A percentile compares a stretch with the other conserved stretches of the same genome.
Evolutionary conservation across 257 asterid genomes (phyloP).

Genomic region (Fraxinus americana): DNA sequence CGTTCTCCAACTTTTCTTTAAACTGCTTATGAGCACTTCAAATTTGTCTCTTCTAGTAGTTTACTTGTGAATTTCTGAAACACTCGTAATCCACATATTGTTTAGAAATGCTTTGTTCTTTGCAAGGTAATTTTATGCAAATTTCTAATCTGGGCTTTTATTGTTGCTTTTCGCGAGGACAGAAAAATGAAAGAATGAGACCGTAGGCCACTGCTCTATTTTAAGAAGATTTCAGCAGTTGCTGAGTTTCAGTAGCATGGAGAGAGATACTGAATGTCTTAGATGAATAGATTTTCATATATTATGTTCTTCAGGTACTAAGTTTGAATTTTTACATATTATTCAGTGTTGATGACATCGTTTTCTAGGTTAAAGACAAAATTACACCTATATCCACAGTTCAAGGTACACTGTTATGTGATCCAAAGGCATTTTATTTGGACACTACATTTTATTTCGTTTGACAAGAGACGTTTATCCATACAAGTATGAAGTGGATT

Average conservation of each 20-base stretch:
- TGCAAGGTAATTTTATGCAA: not conserved
- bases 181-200: not conserved
- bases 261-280: slow-evolving; percentile 6
- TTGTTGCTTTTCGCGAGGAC: not conserved
- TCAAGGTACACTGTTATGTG: not conserved
- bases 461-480: not conserved
- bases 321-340: not conserved
- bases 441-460: not conserved
- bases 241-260: not conserved
- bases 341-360: not conserved
- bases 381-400: not conserved
- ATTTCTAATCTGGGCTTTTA: slow-evolving; percentile 4
- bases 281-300: not conserved
- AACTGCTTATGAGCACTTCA: not conserved
- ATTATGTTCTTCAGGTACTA: not conserved
- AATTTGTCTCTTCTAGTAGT: not conserved
- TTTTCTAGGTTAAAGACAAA: not conserved
- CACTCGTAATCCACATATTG: not conserved
- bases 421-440: not conserved
- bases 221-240: slow-evolving; percentile 7
- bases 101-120: not conserved
- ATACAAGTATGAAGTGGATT: not conserved
- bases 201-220: not conserved
- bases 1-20: not conserved
- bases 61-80: not conserved